A percentile compares a stretch with the other conserved stretches of the same genome.
Conservation (phyloP, 345 rosid species). For the Acer saccharum region DNA sequence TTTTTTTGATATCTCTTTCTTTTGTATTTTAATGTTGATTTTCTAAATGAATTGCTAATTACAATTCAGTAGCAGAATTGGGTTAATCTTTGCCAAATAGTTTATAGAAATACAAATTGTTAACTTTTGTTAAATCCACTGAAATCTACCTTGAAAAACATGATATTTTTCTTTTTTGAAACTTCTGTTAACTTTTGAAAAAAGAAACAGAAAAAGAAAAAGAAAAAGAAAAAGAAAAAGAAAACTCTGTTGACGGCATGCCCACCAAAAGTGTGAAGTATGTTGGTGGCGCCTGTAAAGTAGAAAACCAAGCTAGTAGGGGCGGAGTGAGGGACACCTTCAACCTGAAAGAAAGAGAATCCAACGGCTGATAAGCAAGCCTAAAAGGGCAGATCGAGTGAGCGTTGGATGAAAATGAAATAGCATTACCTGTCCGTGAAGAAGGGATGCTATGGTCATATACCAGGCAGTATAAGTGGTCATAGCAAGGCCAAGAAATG, state of each 20-base stretch:
- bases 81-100: too few species aligned
- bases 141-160: neutral
- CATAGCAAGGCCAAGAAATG: too few species aligned
- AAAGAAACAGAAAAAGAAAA: neutral
- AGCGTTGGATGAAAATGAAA: neutral
- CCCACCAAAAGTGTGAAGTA: constrained; percentile 85
- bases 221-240: neutral
- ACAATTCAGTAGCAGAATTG: too few species aligned
- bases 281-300: constrained; percentile 91
- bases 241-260: constrained; percentile 63
- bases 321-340: constrained; percentile 65
- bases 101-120: too few species aligned
- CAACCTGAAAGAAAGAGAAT: constrained; percentile 37
- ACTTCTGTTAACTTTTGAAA: neutral
- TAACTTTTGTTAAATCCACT: neutral
- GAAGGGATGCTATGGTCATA: too few species aligned
- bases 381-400: neutral
- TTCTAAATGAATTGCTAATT: too few species aligned
- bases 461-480: too few species aligned
- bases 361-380: neutral
- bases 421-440: constrained; percentile 63
- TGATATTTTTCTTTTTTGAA: neutral
- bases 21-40: too few species aligned
- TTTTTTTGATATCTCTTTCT: too few species aligned
- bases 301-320: constrained; percentile 66